Conservation (phyloP, 768 basidiomycete species). For the Neoboletus brunneissimus region DNA sequence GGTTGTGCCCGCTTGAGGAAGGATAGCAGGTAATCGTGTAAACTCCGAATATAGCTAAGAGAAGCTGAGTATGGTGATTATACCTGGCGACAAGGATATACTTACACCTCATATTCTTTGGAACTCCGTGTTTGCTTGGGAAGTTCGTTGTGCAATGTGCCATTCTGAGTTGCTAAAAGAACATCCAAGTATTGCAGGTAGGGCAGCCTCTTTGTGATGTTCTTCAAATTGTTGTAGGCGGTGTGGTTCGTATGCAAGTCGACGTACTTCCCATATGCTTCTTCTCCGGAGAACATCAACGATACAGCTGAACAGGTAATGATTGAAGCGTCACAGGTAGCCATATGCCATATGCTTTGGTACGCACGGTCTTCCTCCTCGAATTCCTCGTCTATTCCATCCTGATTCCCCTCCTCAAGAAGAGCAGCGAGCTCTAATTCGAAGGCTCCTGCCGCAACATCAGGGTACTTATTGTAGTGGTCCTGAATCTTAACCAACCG, state of each 20-base stretch:
- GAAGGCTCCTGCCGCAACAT: slow-evolving; percentile 76
- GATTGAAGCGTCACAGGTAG: slow-evolving; percentile 4
- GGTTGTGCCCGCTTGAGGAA: slow-evolving; percentile 86
- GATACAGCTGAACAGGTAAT: slow-evolving; percentile 56
- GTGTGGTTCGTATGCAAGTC: slow-evolving; percentile 89
- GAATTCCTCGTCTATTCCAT: slow-evolving; percentile 60
- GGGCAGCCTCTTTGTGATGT: slow-evolving; percentile 75
- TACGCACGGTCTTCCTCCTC: slow-evolving; percentile 87
- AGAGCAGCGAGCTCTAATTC: slow-evolving; percentile 80
- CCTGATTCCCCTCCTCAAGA: slow-evolving; percentile 72
- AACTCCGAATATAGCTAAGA: slow-evolving; percentile 73
- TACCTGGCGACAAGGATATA: slow-evolving; percentile 12
- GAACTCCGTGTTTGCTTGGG: slow-evolving; percentile 62
- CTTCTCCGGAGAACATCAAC: slow-evolving; percentile 93
- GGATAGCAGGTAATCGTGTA: slow-evolving; percentile 82
- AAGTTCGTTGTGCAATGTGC: slow-evolving; percentile 64
- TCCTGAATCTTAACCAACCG: slow-evolving; percentile 96
- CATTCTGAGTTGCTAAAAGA: slow-evolving; percentile 63
- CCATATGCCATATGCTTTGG: slow-evolving; percentile 1
- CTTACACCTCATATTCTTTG: slow-evolving; percentile 80
- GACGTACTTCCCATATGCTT: slow-evolving; percentile 90
- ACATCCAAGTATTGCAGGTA: slow-evolving; percentile 94
- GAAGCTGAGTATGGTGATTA: slow-evolving; percentile 8
- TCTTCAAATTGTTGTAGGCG: slow-evolving; percentile 86
- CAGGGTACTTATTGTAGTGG: slow-evolving; percentile 95